Evolutionary conservation across 345 rosid genomes (phyloP).

Genomic region (Hibiscus trionum): DNA sequence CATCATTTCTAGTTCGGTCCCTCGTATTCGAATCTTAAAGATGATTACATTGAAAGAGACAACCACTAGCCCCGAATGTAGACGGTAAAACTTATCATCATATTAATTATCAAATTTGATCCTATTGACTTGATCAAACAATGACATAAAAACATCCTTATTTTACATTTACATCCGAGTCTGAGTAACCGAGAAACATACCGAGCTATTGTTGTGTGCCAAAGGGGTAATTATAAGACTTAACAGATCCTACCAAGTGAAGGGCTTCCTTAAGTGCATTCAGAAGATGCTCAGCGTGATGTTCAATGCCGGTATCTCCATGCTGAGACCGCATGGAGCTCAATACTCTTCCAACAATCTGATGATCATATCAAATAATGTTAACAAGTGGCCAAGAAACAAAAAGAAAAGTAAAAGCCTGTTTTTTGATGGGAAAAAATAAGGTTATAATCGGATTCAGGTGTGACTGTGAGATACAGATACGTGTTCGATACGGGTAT

Average conservation of each 20-base stretch:
- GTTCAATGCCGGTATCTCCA: conserved; percentile 32
- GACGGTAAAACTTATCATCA: too few species aligned
- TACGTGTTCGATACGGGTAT: too few species aligned
- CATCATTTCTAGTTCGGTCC: too few species aligned
- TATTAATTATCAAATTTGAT: too few species aligned
- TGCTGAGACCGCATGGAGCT: conserved; percentile 33
- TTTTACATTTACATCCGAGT: neutral
- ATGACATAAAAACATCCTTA: neutral
- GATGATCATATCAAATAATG: neutral
- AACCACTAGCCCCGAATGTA: too few species aligned
- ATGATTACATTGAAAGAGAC: too few species aligned
- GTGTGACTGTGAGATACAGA: too few species aligned
- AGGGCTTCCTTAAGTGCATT: conserved; percentile 40
- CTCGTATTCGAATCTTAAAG: too few species aligned
- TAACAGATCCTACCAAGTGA: conserved; percentile 42
- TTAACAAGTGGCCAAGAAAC: neutral
- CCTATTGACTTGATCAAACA: too few species aligned
- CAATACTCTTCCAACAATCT: conserved; percentile 56
- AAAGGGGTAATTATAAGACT: conserved; percentile 23
- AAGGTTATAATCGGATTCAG: too few species aligned
- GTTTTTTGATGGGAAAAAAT: too few species aligned
- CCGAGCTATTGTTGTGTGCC: neutral
- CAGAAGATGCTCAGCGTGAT: conserved; percentile 37
- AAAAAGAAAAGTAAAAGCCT: too few species aligned
- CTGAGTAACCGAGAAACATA: neutral